These are phyloP conservation scores for Debaryomycetaceae sp. DNA, from an alignment of 1,139 yeast species.

Conservation along the genomic window DNA sequence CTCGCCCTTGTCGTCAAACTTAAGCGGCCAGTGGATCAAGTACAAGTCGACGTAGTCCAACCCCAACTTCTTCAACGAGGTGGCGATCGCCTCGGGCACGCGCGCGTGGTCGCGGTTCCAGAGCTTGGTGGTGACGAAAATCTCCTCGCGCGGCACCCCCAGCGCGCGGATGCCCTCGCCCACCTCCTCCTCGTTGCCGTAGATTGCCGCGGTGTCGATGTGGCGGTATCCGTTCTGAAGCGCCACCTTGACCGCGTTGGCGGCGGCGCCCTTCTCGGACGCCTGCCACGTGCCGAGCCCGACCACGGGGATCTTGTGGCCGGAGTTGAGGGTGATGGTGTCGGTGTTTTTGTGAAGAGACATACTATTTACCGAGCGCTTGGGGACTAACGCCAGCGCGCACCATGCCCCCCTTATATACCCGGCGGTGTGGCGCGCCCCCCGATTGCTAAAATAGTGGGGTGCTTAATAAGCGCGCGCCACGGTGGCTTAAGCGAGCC, in stretches of 20 bases:
- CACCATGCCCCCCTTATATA: too few species aligned
- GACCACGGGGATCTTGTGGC: constrained; percentile 59
- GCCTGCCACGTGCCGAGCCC: constrained; percentile 85
- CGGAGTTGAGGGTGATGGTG: constrained; percentile 51
- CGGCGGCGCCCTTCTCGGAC: constrained; percentile 50
- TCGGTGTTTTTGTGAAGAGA: too few species aligned
- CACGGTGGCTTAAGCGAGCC: too few species aligned
- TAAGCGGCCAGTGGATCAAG: constrained; percentile 84
- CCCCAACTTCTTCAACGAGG: constrained; percentile 61
- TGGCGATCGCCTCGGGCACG: constrained; percentile 55
- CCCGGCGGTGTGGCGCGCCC: too few species aligned
- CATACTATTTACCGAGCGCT: too few species aligned
- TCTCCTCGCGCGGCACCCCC: constrained; percentile 62
- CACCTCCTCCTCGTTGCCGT: constrained; percentile 62
- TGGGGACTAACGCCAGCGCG: too few species aligned
- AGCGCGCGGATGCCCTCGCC: constrained; percentile 65
- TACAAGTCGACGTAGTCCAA: constrained; percentile 80
- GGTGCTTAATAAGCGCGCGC: too few species aligned
- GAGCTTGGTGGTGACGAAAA: constrained; percentile 77
- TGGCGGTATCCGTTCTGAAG: constrained; percentile 70
- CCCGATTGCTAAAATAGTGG: too few species aligned
- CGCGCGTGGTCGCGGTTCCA: constrained; percentile 66
- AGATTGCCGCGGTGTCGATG: constrained; percentile 73
- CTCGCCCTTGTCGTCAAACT: constrained; percentile 17
- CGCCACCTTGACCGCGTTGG: constrained; percentile 59